Evolutionary conservation across 164 flowering plant genomes (phyloP).

Genomic region (Chimonanthus salicifolius): DNA sequence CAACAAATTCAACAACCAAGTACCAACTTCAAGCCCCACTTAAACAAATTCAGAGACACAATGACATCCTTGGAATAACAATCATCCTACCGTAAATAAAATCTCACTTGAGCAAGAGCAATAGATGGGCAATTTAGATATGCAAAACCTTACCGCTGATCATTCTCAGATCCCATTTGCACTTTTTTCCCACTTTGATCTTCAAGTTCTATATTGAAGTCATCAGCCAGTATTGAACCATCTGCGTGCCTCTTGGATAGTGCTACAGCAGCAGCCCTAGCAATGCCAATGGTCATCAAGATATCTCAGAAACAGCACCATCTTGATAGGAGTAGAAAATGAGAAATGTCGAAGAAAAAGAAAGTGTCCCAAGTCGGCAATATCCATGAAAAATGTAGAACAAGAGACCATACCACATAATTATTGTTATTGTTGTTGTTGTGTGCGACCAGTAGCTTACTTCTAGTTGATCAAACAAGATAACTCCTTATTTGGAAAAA

Average conservation of each 20-base stretch:
- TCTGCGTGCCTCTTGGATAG: constrained; percentile 67
- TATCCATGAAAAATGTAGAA: too few relatives aligned
- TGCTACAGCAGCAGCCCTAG: constrained; percentile 72
- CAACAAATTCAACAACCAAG: too few relatives aligned
- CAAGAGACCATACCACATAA: too few relatives aligned
- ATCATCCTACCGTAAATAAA: background rate
- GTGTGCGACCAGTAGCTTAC: too few relatives aligned
- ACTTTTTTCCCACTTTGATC: constrained; percentile 83
- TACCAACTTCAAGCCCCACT: too few relatives aligned
- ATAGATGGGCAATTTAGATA: background rate
- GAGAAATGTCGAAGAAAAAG: background rate
- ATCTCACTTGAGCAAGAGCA: background rate
- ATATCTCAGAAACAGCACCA: background rate
- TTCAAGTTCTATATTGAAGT: constrained; percentile 78
- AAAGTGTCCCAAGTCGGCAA: too few relatives aligned
- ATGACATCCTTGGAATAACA: background rate
- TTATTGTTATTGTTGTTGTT: too few relatives aligned
- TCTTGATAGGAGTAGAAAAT: background rate
- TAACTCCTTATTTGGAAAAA: too few relatives aligned
- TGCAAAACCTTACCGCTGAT: constrained; percentile 50
- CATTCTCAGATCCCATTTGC: constrained; percentile 73
- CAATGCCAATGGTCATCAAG: background rate
- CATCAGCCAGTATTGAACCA: constrained; percentile 72
- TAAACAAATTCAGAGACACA: too few relatives aligned
- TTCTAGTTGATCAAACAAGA: too few relatives aligned